Conservation (phyloP, 2,329 filamentous ascomycete genomes). For the Curvularia eragrostidis region DNA sequence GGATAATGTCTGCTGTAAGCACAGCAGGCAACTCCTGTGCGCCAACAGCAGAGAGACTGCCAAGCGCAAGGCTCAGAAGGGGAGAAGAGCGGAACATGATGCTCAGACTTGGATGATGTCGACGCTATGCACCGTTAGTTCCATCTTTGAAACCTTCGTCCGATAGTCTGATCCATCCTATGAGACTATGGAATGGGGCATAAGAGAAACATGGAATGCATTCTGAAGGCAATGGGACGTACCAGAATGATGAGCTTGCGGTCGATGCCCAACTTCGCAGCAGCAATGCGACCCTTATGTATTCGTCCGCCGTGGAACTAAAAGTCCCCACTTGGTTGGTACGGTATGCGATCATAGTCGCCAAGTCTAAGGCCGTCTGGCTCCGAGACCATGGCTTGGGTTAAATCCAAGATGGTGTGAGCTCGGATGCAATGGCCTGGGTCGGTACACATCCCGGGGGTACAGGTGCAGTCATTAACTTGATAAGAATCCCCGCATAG, state of each 20-base stretch:
- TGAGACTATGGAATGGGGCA: neutral
- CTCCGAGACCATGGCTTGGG: constrained; percentile 23
- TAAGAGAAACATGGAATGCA: neutral
- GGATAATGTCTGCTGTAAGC: constrained; percentile 38
- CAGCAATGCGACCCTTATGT: constrained; percentile 24
- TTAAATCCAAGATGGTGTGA: constrained; percentile 1
- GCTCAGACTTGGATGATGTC: constrained; percentile 3
- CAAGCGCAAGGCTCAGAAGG: constrained; percentile 37
- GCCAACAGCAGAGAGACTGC: constrained; percentile 20
- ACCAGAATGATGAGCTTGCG: constrained; percentile 6
- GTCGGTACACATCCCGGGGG: constrained; percentile 18
- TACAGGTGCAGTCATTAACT: constrained; percentile 24
- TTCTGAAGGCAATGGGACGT: constrained; percentile 1
- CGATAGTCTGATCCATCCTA: neutral
- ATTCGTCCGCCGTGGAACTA: constrained; percentile 14
- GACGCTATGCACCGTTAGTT: constrained; percentile 8
- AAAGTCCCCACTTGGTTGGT: constrained; percentile 13
- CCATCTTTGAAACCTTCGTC: neutral
- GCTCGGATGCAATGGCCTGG: constrained; percentile 22
- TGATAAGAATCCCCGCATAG: constrained; percentile 32
- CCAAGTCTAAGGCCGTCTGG: constrained; percentile 17
- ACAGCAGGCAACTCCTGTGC: constrained; percentile 38
- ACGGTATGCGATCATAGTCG: constrained; percentile 26
- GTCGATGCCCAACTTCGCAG: constrained; percentile 11
- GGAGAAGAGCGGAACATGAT: constrained; percentile 34